A percentile compares a stretch with the other conserved stretches of the same genome.
Evolutionary conservation across 257 asterid species (phyloP).

Genomic region (Solanum clarkiae): DNA sequence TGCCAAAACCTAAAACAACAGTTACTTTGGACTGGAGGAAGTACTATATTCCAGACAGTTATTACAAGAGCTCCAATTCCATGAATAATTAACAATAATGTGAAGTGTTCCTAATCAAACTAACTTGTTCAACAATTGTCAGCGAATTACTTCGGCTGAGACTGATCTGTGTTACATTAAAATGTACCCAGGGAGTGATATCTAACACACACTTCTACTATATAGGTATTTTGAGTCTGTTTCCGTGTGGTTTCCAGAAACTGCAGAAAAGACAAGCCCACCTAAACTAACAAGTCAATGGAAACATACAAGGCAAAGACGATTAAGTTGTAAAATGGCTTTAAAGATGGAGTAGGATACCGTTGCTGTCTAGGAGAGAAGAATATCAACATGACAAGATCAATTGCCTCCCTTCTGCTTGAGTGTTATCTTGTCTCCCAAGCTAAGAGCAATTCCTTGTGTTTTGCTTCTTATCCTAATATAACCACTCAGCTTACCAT

Average conservation of each 20-base stretch:
- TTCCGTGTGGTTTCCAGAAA: neutral
- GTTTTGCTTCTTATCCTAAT: slow-evolving; percentile 98
- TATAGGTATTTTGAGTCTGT: neutral
- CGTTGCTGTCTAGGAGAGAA: neutral
- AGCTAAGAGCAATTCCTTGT: slow-evolving; percentile 97
- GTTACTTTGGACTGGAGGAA: neutral
- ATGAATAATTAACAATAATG: neutral
- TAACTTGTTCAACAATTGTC: neutral
- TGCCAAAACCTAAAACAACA: neutral
- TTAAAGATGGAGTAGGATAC: neutral
- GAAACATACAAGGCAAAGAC: neutral
- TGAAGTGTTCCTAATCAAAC: neutral
- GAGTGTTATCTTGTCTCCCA: slow-evolving; percentile 96
- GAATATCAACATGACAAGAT: neutral
- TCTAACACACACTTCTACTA: neutral
- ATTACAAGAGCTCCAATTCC: neutral
- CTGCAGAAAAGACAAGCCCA: neutral
- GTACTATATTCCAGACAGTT: neutral
- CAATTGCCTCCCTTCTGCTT: slow-evolving; percentile 98
- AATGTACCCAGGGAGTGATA: neutral
- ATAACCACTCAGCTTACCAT: slow-evolving; percentile 88
- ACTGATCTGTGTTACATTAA: neutral
- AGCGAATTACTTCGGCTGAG: neutral
- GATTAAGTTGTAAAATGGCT: neutral
- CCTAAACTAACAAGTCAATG: neutral